Percentiles rank a stretch among this genome's conserved stretches.
Evolutionary conservation across 148 eudicot species (phyloP).

Genomic region (Mesembryanthemum crystallinum): DNA sequence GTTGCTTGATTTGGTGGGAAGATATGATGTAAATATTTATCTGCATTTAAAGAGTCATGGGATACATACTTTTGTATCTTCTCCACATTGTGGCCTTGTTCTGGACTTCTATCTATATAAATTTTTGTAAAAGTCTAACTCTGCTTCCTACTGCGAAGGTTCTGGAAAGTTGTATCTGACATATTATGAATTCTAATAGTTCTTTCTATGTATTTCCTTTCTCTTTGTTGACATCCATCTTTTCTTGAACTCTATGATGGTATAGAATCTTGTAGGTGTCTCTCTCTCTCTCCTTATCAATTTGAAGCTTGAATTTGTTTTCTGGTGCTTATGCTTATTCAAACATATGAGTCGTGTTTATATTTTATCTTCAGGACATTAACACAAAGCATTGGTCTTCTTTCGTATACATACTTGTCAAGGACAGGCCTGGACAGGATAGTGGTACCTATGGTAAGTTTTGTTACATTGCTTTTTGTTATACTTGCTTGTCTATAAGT

Average conservation of each 20-base stretch:
- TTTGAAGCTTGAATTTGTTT: neutral
- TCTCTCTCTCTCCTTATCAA: neutral
- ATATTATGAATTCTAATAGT: neutral
- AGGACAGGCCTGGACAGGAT: conserved; percentile 75
- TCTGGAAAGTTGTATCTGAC: neutral
- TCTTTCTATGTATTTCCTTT: neutral
- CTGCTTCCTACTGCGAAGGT: neutral
- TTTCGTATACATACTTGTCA: conserved; percentile 79
- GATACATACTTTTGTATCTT: too few relatives aligned
- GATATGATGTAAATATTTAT: too few relatives aligned
- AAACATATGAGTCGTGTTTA: conserved; percentile 12
- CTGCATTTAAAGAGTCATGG: too few relatives aligned
- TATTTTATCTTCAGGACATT: conserved; percentile 50
- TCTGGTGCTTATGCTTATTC: conserved; percentile 1
- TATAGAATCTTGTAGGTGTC: neutral
- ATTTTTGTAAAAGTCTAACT: neutral
- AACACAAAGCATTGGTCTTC: conserved; percentile 88
- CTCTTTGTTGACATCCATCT: neutral
- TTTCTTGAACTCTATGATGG: neutral
- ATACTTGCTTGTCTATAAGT: neutral
- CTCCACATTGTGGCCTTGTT: too few relatives aligned
- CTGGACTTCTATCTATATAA: neutral
- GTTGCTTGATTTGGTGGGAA: too few relatives aligned
- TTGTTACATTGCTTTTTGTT: conserved; percentile 1
- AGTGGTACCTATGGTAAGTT: conserved; percentile 93